Evolutionary conservation across 1,284 basidiomycete genomes (phyloP).

Genomic region (Pterulicium gracile): DNA sequence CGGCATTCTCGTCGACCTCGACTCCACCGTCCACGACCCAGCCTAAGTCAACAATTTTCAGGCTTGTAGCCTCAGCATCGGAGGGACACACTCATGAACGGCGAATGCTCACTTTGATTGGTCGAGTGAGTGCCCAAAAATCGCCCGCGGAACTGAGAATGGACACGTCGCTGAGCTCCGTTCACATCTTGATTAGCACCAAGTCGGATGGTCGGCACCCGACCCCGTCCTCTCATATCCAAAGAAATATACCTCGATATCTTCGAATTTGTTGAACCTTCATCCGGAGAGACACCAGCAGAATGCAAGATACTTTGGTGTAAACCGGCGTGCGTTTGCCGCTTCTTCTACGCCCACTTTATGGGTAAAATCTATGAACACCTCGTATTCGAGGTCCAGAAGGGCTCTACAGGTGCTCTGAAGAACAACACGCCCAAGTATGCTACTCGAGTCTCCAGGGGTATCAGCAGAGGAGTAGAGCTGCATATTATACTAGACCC

Average conservation of each 20-base stretch:
- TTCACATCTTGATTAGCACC: background rate
- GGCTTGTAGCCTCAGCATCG: too few species aligned
- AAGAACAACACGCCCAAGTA: background rate
- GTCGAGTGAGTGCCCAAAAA: too few species aligned
- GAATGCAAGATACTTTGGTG: constrained; percentile 14
- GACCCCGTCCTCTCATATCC: constrained; percentile 13
- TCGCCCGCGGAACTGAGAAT: too few species aligned
- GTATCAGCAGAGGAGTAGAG: too few species aligned
- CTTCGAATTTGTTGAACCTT: constrained; percentile 17
- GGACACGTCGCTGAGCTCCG: too few species aligned
- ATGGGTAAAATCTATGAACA: constrained; percentile 1
- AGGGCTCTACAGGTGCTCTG: background rate
- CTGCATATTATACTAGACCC: background rate
- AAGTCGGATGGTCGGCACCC: background rate
- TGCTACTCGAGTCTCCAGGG: background rate
- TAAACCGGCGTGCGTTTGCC: constrained; percentile 28
- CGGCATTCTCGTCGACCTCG: too few species aligned
- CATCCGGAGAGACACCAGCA: constrained; percentile 7
- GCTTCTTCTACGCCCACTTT: constrained; percentile 24
- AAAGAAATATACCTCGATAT: constrained; percentile 27
- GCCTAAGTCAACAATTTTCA: too few species aligned
- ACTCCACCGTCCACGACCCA: too few species aligned
- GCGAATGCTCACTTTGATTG: too few species aligned
- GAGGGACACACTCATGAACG: too few species aligned
- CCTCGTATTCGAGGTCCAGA: background rate